phyloP scores from a whole-genome alignment of 495 filamentous ascomycete species.

The Apiosordaria backusii region DNA sequence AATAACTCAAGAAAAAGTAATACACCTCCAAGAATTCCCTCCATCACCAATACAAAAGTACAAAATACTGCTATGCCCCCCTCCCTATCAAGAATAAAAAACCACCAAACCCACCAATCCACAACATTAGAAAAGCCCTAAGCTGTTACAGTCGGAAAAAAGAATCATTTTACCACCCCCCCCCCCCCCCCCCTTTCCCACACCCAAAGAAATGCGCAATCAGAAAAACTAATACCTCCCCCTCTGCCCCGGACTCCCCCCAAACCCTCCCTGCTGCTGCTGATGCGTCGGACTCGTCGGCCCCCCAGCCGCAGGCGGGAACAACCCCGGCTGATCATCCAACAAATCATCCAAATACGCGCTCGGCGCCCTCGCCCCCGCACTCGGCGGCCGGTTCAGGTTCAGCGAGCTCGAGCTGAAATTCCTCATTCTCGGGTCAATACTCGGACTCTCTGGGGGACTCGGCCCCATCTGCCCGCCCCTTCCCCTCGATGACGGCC shows the following conservation, averaged over 20 bases:
- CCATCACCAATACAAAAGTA: not conserved
- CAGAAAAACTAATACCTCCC: slow-evolving; percentile 14
- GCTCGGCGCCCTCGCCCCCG: slow-evolving; percentile 71
- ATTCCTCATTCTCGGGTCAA: slow-evolving; percentile 29
- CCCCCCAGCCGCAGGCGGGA: slow-evolving; percentile 32
- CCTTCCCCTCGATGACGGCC: slow-evolving; percentile 51
- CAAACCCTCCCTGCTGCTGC: slow-evolving; percentile 9
- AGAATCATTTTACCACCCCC: not conserved
- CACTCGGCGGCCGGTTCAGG: slow-evolving; percentile 58
- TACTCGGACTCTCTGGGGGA: slow-evolving; percentile 66
- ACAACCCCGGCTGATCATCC: slow-evolving; percentile 50
- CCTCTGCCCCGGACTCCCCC: slow-evolving; percentile 10
- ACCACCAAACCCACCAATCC: not conserved
- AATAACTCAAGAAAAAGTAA: not conserved
- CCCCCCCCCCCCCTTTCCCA: too few relatives aligned
- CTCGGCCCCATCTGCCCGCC: slow-evolving; percentile 42
- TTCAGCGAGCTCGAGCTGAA: slow-evolving; percentile 69
- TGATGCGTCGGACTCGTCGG: slow-evolving; percentile 5
- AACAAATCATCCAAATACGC: slow-evolving; percentile 92
- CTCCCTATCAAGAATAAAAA: not conserved
- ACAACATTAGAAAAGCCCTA: not conserved
- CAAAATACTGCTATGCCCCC: not conserved
- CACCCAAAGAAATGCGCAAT: not conserved
- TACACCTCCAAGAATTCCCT: not conserved
- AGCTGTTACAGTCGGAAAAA: not conserved